Evolutionary conservation across 441 rosid species (phyloP).

Genomic region (Populus hybrid): DNA sequence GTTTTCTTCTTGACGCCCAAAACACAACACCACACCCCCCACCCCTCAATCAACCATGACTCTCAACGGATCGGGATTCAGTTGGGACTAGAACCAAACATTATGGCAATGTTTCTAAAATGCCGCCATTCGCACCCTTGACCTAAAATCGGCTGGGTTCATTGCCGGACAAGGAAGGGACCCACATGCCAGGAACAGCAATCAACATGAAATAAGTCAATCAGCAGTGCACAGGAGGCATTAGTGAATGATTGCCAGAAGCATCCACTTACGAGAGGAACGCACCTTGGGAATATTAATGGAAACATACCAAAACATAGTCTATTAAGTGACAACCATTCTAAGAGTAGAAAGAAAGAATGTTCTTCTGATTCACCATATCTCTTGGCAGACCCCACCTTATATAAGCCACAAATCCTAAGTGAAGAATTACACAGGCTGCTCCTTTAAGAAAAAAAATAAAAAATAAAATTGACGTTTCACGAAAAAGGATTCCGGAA

Average conservation of each 20-base stretch:
- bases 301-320: constrained; percentile 5
- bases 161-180: neutral
- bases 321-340: neutral
- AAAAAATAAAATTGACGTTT: neutral
- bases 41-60: no score
- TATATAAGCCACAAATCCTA: neutral
- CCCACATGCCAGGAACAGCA: neutral
- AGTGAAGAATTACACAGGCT: neutral
- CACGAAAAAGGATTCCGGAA: constrained; percentile 9
- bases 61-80: no score
- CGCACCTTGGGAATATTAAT: neutral
- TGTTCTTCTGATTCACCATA: constrained; percentile 1
- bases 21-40: no score
- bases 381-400: constrained; percentile 1
- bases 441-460: neutral
- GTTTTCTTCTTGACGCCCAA: no score
- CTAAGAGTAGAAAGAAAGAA: neutral
- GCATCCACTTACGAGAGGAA: no score
- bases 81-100: no score
- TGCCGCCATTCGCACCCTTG: no score
- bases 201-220: neutral
- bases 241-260: no score
- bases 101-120: no score
- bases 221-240: no score
- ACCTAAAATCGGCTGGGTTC: neutral